phyloP scores from a whole-genome alignment of 75 land plant genomes.

The Pinus tabuliformis region DNA sequence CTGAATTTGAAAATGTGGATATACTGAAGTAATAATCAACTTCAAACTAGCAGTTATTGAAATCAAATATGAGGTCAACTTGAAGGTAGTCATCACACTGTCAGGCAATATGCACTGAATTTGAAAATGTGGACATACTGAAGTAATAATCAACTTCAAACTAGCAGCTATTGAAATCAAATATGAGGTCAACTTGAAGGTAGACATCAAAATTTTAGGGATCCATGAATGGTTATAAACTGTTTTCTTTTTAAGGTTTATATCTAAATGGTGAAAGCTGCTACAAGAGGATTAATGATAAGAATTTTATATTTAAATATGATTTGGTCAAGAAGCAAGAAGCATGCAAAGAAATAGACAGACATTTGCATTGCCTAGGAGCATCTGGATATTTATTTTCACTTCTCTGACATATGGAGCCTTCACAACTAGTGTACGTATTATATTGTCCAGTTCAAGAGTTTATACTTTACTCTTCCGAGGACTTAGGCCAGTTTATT shows the following conservation, averaged over 20 bases:
- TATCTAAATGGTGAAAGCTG: not conserved
- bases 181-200: not conserved
- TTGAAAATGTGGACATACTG: no score
- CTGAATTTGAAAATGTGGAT: no score
- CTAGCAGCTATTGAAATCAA: no score
- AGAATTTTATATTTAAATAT: not conserved
- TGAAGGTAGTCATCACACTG: no score
- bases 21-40: no score
- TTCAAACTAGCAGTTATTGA: no score
- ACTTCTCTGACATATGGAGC: not conserved
- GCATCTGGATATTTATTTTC: not conserved
- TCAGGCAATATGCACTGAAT: no score
- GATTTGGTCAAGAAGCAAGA: not conserved
- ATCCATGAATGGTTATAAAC: not conserved
- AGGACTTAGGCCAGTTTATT: not conserved
- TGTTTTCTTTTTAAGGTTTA: not conserved
- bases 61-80: not conserved
- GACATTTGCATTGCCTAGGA: not conserved
- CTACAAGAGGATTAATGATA: not conserved
- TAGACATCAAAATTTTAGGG: not conserved
- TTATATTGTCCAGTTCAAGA: no score
- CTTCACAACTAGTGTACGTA: not conserved
- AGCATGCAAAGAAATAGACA: not conserved
- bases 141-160: no score
- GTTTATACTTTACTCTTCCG: not conserved